Evolutionary conservation across 345 rosid genomes (phyloP), one percentile per base, ranked within the genome.

Genomic region (Lenwebbia sp.): DNA sequence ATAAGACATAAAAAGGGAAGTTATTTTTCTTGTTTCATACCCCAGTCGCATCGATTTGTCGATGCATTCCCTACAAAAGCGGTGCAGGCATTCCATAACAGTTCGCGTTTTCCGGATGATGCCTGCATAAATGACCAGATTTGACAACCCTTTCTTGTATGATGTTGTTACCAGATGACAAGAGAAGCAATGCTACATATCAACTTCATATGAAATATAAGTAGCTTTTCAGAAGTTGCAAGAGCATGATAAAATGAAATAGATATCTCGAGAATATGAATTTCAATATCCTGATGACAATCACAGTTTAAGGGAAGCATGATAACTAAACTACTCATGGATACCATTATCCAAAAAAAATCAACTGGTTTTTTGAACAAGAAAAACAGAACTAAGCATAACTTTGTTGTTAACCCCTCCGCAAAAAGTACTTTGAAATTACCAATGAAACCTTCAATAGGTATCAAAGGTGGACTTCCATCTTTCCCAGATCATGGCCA

Each of bases 11-110:
- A 87, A 56, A 58, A 70, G 81, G 76, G 47, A 37, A 70, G 81
- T 41, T 53, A 14, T 33, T 70, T 70, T 56, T 41, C 23, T 76
- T 83, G 41, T 65, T 54, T 74, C 94, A 89, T 93, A 97, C 99
- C 99, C 99, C 87, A 96, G 83, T 91, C 99, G 92, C 96, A 97
- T 97, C 83, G 99, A 93, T 91, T 97, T 97, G 91, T 97, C 98
- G 86, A 97, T 97, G 93, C 99, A 97, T 88, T 95, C 99, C 89
- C 95, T 89, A 87, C 99, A 97, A 90, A 97, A 97, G 28, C 99
- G 95, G 88, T 97, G 99, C 84, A 97, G 93, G 88, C 99, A 97
- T 87, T 92, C 99, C 99, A 97, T 97, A 52, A 96, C 97, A 86
- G 99, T 95, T 86, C 99, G 88, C 82, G 99, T 97, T 90, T 96